A percentile compares a stretch with the other conserved stretches of the same genome.
phyloP scores from a whole-genome alignment of 2,329 filamentous ascomycete species.

The Sclerotinia trifoliorum region DNA sequence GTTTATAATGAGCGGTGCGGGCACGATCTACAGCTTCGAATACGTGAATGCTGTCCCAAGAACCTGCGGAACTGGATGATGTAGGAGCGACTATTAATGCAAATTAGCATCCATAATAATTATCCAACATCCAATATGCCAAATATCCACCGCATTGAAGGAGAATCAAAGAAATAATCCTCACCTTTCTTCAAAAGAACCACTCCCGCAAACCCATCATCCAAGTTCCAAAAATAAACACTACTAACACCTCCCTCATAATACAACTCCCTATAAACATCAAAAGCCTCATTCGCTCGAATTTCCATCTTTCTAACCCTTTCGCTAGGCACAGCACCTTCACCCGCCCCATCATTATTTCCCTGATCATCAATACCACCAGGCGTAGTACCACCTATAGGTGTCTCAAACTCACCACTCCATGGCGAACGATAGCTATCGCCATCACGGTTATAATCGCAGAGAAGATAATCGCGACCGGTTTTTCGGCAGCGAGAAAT shows the following conservation, averaged over 20 bases:
- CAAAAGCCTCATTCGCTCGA: constrained; percentile 91
- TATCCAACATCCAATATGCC: background rate
- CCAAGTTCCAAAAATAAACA: constrained; percentile 97
- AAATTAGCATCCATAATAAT: constrained; percentile 12
- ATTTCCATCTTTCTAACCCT: constrained; percentile 91
- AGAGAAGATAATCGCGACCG: constrained; percentile 93
- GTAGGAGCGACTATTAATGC: constrained; percentile 58
- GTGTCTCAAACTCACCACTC: constrained; percentile 97
- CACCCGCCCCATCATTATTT: constrained; percentile 60
- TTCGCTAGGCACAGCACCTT: constrained; percentile 86
- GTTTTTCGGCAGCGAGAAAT: constrained; percentile 83
- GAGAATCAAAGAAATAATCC: constrained; percentile 35
- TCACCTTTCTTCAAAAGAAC: constrained; percentile 91
- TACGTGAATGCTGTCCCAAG: constrained; percentile 98
- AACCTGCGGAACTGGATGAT: constrained; percentile 66
- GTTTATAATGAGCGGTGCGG: constrained; percentile 91
- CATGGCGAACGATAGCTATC: constrained; percentile 98
- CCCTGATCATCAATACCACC: constrained; percentile 52
- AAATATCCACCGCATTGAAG: background rate
- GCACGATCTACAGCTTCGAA: constrained; percentile 94
- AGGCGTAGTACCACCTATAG: constrained; percentile 64
- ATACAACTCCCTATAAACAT: constrained; percentile 94
- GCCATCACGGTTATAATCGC: constrained; percentile 99
- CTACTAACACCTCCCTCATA: constrained; percentile 95
- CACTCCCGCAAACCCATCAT: constrained; percentile 95